A percentile compares a stretch with the other conserved stretches of the same genome.
These are phyloP conservation scores for Puccinia horiana DNA, from an alignment of 1,284 basidiomycete genomes.

Conservation along the genomic window DNA sequence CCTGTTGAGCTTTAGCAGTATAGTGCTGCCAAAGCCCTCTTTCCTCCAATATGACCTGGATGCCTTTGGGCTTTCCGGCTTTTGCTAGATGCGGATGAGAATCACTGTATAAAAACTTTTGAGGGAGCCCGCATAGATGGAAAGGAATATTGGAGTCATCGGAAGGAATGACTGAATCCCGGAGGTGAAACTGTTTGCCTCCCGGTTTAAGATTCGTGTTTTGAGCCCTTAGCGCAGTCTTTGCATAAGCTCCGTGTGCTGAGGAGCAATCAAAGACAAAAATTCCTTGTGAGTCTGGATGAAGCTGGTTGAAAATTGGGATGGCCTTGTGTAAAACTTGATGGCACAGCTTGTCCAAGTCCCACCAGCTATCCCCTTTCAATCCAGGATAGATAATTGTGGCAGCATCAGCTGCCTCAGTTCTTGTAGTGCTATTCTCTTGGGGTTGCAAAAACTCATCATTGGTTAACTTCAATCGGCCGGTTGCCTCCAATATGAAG, in stretches of 20 bases:
- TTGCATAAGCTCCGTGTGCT: not conserved
- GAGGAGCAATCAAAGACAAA: not conserved
- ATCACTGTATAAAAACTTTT: not conserved
- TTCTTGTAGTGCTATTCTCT: not conserved
- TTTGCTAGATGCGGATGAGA: not conserved
- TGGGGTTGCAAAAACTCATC: not conserved
- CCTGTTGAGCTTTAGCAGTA: not conserved
- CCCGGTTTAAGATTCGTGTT: constrained; percentile 9
- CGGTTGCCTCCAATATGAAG: not conserved
- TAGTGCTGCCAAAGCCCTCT: not conserved
- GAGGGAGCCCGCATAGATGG: not conserved
- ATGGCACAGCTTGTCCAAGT: not conserved
- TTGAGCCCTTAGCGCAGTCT: not conserved
- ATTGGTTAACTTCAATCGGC: not conserved
- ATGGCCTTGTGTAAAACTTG: not conserved
- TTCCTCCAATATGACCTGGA: not conserved
- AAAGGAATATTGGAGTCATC: constrained; percentile 5
- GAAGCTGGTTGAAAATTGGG: not conserved
- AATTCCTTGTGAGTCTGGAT: not conserved
- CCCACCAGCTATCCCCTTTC: not conserved
- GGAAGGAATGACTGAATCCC: not conserved
- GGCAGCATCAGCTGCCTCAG: constrained; percentile 14
- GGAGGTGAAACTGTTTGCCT: not conserved
- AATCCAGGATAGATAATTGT: constrained; percentile 3
- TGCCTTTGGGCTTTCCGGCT: not conserved